These are phyloP conservation scores for Euphorbia lathyris DNA, from an alignment of 345 rosid genomes.

Conservation along the genomic window DNA sequence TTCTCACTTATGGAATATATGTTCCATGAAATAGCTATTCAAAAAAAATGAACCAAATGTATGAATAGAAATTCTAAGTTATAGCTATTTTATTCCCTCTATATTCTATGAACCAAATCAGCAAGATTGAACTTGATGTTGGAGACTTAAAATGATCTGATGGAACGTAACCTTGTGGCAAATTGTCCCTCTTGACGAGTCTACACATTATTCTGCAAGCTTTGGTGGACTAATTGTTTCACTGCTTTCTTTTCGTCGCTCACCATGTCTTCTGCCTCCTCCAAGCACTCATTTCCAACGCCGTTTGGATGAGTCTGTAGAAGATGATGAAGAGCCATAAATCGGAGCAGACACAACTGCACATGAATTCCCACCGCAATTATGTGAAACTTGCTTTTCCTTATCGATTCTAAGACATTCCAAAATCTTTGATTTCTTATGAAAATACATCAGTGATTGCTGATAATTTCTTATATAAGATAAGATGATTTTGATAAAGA, in stretches of 20 bases:
- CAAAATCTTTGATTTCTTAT: conserved; percentile 83
- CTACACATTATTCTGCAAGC: conserved; percentile 88
- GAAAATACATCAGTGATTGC: too few relatives aligned
- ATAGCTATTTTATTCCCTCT: too few relatives aligned
- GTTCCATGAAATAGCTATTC: too few relatives aligned
- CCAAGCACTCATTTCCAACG: conserved; percentile 38
- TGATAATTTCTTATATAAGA: too few relatives aligned
- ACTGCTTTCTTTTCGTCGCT: conserved; percentile 93
- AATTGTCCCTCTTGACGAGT: conserved; percentile 83
- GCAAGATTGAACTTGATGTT: conserved; percentile 72
- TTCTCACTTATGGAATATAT: too few relatives aligned
- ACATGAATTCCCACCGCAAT: conserved; percentile 47
- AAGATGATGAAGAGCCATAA: conserved; percentile 58
- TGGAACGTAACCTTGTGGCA: conserved; percentile 79
- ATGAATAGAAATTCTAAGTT: too few relatives aligned
- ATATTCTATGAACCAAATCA: too few relatives aligned
- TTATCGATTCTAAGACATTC: conserved; percentile 76
- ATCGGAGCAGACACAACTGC: conserved; percentile 83
- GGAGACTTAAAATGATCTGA: conserved; percentile 84
- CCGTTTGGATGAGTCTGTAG: conserved; percentile 31
- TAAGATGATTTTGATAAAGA: too few relatives aligned
- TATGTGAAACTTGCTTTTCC: conserved; percentile 80
- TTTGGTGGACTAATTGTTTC: conserved; percentile 80
- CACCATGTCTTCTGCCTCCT: conserved; percentile 66
- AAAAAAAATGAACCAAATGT: too few relatives aligned